Evolutionary conservation across 2,329 filamentous ascomycete genomes (phyloP).

Genomic region (Sporothrix pseudoabietina): DNA sequence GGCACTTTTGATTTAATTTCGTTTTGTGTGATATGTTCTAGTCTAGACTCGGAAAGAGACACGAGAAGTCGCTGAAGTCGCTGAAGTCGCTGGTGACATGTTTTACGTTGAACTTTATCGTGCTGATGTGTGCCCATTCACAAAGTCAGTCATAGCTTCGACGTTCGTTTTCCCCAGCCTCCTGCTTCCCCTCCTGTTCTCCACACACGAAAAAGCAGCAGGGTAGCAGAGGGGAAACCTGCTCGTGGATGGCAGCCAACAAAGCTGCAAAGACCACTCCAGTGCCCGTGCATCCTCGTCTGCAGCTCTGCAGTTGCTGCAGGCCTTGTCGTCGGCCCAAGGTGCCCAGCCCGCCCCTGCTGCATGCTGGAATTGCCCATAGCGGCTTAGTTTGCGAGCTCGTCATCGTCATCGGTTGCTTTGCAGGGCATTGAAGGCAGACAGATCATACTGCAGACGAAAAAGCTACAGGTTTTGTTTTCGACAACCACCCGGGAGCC

Average conservation of each 20-base stretch:
- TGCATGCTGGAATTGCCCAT: not conserved
- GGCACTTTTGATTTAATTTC: not conserved
- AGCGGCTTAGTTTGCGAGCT: constrained; percentile 2
- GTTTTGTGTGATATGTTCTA: not conserved
- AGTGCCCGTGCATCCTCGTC: not conserved
- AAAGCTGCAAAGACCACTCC: not conserved
- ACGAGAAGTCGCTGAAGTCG: not conserved
- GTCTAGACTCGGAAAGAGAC: not conserved
- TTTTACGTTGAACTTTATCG: no score
- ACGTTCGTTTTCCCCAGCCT: constrained; percentile 1
- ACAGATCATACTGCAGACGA: no score
- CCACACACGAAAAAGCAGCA: not conserved
- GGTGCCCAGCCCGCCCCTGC: not conserved
- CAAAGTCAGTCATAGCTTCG: not conserved
- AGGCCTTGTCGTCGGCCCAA: not conserved
- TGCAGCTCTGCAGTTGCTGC: not conserved
- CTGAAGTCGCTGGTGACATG: no score
- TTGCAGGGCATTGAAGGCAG: not conserved
- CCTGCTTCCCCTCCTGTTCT: not conserved
- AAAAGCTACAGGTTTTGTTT: no score
- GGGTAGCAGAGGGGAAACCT: constrained; percentile 1
- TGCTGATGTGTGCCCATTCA: not conserved
- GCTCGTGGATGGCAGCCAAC: not conserved
- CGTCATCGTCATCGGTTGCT: not conserved
- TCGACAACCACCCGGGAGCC: not conserved